Percentiles rank a stretch among this genome's conserved stretches.
Evolutionary conservation across 2,329 filamentous ascomycete species (phyloP).

Genomic region (Monilinia fructigena): DNA sequence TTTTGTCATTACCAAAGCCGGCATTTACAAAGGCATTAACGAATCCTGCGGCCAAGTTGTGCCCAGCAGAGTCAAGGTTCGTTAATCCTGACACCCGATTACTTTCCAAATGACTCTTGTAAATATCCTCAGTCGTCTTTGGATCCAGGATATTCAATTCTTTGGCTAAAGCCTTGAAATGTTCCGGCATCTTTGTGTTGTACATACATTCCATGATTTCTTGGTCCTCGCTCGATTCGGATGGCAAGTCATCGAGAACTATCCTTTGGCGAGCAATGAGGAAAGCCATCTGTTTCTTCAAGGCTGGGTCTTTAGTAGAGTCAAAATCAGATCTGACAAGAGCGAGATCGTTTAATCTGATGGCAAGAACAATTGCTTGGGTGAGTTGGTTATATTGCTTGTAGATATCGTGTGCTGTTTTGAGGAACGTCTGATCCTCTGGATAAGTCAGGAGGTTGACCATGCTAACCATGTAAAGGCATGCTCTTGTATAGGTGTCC

Average conservation of each 20-base stretch:
- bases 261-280: constrained; percentile 90
- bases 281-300: constrained; percentile 94
- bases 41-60: constrained; percentile 93
- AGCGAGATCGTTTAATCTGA: constrained; percentile 82
- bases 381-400: constrained; percentile 88
- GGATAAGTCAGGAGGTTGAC: constrained; percentile 96
- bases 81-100: constrained; percentile 89
- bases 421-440: constrained; percentile 93
- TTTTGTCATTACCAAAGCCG: constrained; percentile 92
- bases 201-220: constrained; percentile 80
- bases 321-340: constrained; percentile 82
- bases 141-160: constrained; percentile 96
- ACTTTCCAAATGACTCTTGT: constrained; percentile 98
- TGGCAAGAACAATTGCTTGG: constrained; percentile 91
- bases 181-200: constrained; percentile 82
- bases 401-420: constrained; percentile 91
- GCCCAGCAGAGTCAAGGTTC: constrained; percentile 90
- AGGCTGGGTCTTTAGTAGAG: constrained; percentile 72
- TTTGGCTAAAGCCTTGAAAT: constrained; percentile 92
- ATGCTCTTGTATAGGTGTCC: constrained; percentile 89
- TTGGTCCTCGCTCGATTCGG: constrained; percentile 64
- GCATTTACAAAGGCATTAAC: constrained; percentile 98
- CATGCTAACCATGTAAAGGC: constrained; percentile 98
- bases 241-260: constrained; percentile 67
- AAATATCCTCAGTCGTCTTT: constrained; percentile 96